Evolutionary conservation across 257 asterid genomes (phyloP).

Genomic region (Nicotiana benthamiana): DNA sequence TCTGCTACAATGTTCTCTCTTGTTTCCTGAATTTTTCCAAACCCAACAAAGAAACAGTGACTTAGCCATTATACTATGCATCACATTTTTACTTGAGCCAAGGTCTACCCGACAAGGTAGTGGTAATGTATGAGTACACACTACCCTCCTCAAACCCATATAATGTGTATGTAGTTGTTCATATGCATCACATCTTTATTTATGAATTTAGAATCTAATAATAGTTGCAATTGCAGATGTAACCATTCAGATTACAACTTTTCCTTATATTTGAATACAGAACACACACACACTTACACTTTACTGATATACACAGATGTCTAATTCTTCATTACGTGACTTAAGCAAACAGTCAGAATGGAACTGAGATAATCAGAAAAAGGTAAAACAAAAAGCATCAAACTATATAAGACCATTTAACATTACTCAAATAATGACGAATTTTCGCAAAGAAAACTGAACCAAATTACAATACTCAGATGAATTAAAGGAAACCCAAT

Average conservation of each 20-base stretch:
- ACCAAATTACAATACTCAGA: neutral
- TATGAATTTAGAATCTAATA: neutral
- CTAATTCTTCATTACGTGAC: too few species aligned
- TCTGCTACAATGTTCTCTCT: constrained; percentile 37
- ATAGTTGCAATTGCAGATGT: neutral
- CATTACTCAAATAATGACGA: neutral
- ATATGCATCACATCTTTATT: neutral
- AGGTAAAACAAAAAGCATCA: too few species aligned
- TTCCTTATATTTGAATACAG: too few species aligned
- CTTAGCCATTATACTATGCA: neutral
- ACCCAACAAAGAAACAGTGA: neutral
- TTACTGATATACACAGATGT: too few species aligned
- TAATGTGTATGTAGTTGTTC: too few species aligned
- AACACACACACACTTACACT: neutral
- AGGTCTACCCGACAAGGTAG: too few species aligned
- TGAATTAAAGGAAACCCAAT: neutral
- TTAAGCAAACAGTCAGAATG: too few species aligned
- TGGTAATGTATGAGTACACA: too few species aligned
- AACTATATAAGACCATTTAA: neutral
- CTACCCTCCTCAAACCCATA: too few species aligned
- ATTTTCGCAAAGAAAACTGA: neutral
- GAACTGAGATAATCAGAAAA: too few species aligned
- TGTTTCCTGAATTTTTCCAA: constrained; percentile 31
- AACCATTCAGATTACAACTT: too few species aligned
- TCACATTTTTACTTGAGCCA: neutral